phyloP scores from a whole-genome alignment of 306 rosid genomes.

The Rosa lucieae region DNA sequence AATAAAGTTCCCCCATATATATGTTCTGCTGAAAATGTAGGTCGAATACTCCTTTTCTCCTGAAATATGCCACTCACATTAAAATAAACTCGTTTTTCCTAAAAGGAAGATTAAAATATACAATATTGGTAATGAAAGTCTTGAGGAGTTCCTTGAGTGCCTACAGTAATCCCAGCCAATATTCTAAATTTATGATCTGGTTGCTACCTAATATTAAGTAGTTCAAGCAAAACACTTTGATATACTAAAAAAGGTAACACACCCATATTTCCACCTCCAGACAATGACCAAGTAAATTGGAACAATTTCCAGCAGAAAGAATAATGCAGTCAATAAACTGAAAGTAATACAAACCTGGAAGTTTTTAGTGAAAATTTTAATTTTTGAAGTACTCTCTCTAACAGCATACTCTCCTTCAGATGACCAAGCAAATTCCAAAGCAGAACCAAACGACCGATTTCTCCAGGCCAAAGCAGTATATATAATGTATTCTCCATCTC shows the following conservation, averaged over 20 bases:
- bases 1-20: conserved; percentile 85
- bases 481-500: conserved; percentile 98
- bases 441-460: conserved; percentile 96
- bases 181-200: background rate
- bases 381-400: conserved; percentile 95
- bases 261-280: background rate
- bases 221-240: conserved; percentile 17
- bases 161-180: conserved; percentile 16
- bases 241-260: background rate
- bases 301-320: background rate
- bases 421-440: conserved; percentile 96
- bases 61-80: conserved; percentile 40
- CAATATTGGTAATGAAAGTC: background rate
- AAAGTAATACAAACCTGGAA: conserved; percentile 70
- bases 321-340: conserved; percentile 10
- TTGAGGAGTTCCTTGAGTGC: background rate
- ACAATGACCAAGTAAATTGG: background rate
- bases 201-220: conserved; percentile 2
- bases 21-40: conserved; percentile 91
- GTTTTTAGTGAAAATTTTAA: conserved; percentile 85
- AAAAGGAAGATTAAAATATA: conserved; percentile 6
- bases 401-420: conserved; percentile 94
- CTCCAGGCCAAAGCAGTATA: conserved; percentile 99
- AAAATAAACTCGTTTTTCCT: conserved; percentile 14
- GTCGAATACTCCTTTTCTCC: conserved; percentile 94